phyloP scores from a whole-genome alignment of 1,284 basidiomycete species.

The Tilletia indica region DNA sequence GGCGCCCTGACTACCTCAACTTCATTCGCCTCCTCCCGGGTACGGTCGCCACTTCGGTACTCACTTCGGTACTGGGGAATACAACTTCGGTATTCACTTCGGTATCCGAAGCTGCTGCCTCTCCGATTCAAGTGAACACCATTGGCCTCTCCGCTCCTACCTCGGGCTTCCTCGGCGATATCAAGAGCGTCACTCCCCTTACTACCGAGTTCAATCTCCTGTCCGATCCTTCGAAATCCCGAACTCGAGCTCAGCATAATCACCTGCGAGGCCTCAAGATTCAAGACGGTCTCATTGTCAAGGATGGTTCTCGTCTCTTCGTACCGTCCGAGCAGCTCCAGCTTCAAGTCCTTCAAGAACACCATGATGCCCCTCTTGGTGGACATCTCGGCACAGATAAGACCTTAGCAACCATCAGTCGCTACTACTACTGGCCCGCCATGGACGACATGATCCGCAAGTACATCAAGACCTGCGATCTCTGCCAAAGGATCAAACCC shows the following conservation, averaged over 20 bases:
- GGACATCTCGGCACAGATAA: slow-evolving; percentile 60
- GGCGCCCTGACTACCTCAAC: slow-evolving; percentile 26
- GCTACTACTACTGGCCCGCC: slow-evolving; percentile 55
- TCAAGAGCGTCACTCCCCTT: not conserved
- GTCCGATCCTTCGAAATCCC: not conserved
- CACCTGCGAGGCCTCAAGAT: not conserved
- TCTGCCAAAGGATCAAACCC: slow-evolving; percentile 18
- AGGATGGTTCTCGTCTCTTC: not conserved
- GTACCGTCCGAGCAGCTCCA: not conserved
- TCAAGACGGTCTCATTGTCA: slow-evolving; percentile 5
- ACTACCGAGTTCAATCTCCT: not conserved
- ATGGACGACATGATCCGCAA: slow-evolving; percentile 41
- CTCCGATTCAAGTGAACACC: not conserved
- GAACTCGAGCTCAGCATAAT: not conserved
- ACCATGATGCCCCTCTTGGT: slow-evolving; percentile 42
- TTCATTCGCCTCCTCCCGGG: slow-evolving; percentile 3
- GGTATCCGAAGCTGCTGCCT: not conserved
- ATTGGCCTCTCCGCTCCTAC: not conserved
- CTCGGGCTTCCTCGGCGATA: not conserved
- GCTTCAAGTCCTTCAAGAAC: slow-evolving; percentile 29
- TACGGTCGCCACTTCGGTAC: not conserved
- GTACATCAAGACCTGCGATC: slow-evolving; percentile 17
- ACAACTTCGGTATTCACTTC: not conserved
- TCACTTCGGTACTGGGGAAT: not conserved
- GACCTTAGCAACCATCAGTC: slow-evolving; percentile 48